These are phyloP conservation scores for Parafenestella ontariensis DNA, from an alignment of 2,329 filamentous ascomycete species.

Conservation along the genomic window DNA sequence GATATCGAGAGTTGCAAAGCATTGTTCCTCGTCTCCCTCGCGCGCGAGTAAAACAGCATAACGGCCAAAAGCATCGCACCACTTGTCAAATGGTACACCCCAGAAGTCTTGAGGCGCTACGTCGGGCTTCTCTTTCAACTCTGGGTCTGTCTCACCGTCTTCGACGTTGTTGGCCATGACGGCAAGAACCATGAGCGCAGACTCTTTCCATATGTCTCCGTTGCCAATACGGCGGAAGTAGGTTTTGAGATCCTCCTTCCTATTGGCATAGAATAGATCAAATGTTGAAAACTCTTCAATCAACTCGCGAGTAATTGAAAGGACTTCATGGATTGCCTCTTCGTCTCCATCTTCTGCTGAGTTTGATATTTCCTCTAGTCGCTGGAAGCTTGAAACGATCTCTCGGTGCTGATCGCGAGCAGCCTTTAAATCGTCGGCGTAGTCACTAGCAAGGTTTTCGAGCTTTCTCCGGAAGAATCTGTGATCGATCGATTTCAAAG, in stretches of 20 bases:
- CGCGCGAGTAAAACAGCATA: slow-evolving; percentile 81
- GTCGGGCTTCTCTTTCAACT: slow-evolving; percentile 38
- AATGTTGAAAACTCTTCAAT: slow-evolving; percentile 67
- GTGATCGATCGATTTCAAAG: slow-evolving; percentile 36
- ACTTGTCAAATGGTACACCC: slow-evolving; percentile 80
- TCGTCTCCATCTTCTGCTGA: slow-evolving; percentile 58
- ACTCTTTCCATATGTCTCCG: slow-evolving; percentile 45
- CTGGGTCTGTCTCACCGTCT: slow-evolving; percentile 37
- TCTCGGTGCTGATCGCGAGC: slow-evolving; percentile 45
- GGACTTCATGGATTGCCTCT: slow-evolving; percentile 61
- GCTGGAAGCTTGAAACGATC: slow-evolving; percentile 52
- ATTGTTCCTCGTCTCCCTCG: slow-evolving; percentile 70
- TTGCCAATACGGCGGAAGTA: slow-evolving; percentile 44
- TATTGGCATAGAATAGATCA: slow-evolving; percentile 63
- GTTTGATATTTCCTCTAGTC: slow-evolving; percentile 51
- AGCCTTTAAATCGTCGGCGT: slow-evolving; percentile 52
- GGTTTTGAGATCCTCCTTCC: slow-evolving; percentile 50
- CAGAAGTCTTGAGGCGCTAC: slow-evolving; percentile 66
- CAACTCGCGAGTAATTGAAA: slow-evolving; percentile 65
- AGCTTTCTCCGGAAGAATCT: slow-evolving; percentile 39
- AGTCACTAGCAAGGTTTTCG: slow-evolving; percentile 30
- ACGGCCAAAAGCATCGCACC: slow-evolving; percentile 90
- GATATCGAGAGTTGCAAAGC: slow-evolving; percentile 80
- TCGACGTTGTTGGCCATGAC: slow-evolving; percentile 44
- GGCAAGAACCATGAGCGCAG: slow-evolving; percentile 44